Evolutionary conservation across 179 eudicot species (phyloP).

Genomic region (Silene coronaria): DNA sequence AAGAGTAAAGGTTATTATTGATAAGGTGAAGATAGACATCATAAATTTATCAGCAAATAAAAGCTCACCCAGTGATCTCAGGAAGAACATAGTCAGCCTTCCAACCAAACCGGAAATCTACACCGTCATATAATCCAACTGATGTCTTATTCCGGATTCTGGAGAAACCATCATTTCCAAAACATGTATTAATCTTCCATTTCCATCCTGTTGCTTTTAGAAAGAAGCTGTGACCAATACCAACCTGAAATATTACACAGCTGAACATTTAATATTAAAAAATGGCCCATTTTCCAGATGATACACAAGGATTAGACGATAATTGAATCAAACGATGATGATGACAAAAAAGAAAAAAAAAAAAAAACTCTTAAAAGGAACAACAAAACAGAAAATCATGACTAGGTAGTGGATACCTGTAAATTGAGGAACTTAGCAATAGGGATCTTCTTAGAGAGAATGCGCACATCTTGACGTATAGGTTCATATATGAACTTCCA

Average conservation of each 20-base stretch:
- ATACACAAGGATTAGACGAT: neutral
- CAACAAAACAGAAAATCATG: neutral
- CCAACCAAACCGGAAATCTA: conserved; percentile 92
- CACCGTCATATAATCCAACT: conserved; percentile 69
- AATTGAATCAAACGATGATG: too few species aligned
- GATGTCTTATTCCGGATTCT: conserved; percentile 77
- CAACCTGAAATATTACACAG: conserved; percentile 47
- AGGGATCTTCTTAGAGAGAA: conserved; percentile 86
- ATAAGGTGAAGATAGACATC: neutral
- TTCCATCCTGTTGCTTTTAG: conserved; percentile 74
- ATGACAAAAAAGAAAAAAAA: too few species aligned
- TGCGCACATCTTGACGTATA: conserved; percentile 59
- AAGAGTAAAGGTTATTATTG: too few species aligned
- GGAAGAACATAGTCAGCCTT: conserved; percentile 92
- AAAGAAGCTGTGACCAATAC: conserved; percentile 68
- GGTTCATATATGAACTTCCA: conserved; percentile 83
- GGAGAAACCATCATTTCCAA: conserved; percentile 75
- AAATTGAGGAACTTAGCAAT: conserved; percentile 70
- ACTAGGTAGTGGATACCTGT: conserved; percentile 39
- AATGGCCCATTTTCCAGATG: neutral
- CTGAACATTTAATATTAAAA: neutral
- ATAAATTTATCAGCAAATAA: neutral
- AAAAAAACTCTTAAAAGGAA: too few species aligned
- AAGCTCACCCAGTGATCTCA: conserved; percentile 71
- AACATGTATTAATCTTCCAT: conserved; percentile 83